Percentiles rank a stretch among this genome's conserved stretches.
Conservation (phyloP, 179 eudicot species). For the Pouteria campechiana region DNA sequence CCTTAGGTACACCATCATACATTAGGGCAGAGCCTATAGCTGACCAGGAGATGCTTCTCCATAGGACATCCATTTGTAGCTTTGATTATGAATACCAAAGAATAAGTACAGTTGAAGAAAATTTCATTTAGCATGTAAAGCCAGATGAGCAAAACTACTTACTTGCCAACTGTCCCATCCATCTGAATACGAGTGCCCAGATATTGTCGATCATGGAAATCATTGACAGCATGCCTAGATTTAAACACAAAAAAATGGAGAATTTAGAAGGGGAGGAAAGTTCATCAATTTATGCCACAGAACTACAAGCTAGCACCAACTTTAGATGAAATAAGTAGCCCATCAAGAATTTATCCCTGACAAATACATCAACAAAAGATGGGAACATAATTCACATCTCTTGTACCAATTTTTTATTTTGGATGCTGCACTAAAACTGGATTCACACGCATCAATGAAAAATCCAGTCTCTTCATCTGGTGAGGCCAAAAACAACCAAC, state of each 20-base stretch:
- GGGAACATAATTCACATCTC: not conserved
- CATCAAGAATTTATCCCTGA: no score
- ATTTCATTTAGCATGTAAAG: not conserved
- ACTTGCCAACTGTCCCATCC: conserved; percentile 52
- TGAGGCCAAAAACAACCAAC: no score
- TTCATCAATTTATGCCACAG: no score
- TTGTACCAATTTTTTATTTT: no score
- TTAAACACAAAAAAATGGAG: no score
- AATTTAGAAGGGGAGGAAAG: no score
- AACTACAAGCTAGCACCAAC: no score
- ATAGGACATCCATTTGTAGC: conserved; percentile 54
- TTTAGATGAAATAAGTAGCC: not conserved
- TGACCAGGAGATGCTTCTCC: conserved; percentile 32
- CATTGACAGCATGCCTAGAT: conserved; percentile 22
- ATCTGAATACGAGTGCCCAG: conserved; percentile 31
- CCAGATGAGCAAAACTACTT: conserved; percentile 9
- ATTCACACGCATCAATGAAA: no score
- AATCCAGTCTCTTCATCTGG: no score
- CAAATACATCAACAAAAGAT: not conserved
- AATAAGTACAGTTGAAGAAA: not conserved
- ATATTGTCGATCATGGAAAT: conserved; percentile 26
- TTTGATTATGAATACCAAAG: conserved; percentile 1
- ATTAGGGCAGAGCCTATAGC: conserved; percentile 39
- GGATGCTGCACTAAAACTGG: no score
- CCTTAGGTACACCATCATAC: conserved; percentile 31